Base-by-base conservation (phyloP, 1,284 basidiomycete genomes). In the Trichosporon coremiiforme region DNA sequence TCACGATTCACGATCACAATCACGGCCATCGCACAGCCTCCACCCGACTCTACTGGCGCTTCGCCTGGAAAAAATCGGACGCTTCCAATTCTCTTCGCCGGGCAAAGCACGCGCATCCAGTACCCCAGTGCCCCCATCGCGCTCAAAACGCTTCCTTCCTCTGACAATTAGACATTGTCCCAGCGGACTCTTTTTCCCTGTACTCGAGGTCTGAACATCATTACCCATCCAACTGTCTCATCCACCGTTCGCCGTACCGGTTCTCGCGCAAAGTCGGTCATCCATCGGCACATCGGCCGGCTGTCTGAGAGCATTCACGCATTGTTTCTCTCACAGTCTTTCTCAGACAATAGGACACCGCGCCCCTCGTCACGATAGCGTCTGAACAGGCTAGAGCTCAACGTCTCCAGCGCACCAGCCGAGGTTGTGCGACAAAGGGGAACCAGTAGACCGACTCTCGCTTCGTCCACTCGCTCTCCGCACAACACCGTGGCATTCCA, bases 101-200 rank as follows among this genome's bases (percentile, higher is more conserved):
- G 36, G 36, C 5, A 53, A 53, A 53, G 47, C 47, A 17, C n/a
- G n/a, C n/a, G n/a, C 20, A 22, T n/a, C 47, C 20, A 53, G 20
- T 22, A 12, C 5, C 20, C 47, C 47, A 22, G 20, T 53, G 20
- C 20, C 57, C 29, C 31, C 57, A 31, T 31, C 57, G 57, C 57
- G 31, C 57, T 60, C 57, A 17, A 35, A 60, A 60, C 57, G 57
- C 57, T 31, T 60, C 47, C n/a, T n/a, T n/a, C 31, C 57, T 60
- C 57, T 31, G 57, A 60, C 57, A 60, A 60, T 60, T 60, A 31
- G 57, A 33, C 57, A 33, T 25, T 33, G 57, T 17, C 29, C 29
- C 57, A 33, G 57, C 57, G 57, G 57, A 60, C 57, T 60, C 57
- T 60, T 60, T 60, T 60, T 60, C 57, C 57, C 57, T 60, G 57